Percentiles rank a stretch among this genome's conserved stretches.
phyloP scores from a whole-genome alignment of 2,329 filamentous ascomycete species.

The Mariannaea sp. region DNA sequence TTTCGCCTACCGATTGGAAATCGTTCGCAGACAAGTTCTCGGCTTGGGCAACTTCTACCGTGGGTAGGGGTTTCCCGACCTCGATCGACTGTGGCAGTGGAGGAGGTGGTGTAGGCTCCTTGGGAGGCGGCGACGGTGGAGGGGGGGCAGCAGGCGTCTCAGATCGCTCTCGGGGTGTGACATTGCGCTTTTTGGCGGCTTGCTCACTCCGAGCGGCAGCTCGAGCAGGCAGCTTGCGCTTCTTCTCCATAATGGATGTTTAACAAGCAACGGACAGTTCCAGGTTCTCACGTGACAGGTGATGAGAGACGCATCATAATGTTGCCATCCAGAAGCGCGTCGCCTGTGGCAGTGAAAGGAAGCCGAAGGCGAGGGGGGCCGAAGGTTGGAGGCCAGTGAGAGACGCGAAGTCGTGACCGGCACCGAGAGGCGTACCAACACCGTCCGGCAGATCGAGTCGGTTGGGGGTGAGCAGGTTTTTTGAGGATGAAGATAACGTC shows the following conservation, averaged over 20 bases:
- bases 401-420: slow-evolving; percentile 4
- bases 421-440: background rate
- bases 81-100: slow-evolving; percentile 66
- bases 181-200: slow-evolving; percentile 62
- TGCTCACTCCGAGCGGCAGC: slow-evolving; percentile 65
- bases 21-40: slow-evolving; percentile 66
- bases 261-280: slow-evolving; percentile 17
- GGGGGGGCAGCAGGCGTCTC: slow-evolving; percentile 51
- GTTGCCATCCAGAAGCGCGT: slow-evolving; percentile 39
- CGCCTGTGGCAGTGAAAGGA: slow-evolving; percentile 9
- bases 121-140: slow-evolving; percentile 40
- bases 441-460: background rate
- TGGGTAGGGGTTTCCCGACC: slow-evolving; percentile 71
- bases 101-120: slow-evolving; percentile 41
- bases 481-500: background rate
- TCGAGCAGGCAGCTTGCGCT: slow-evolving; percentile 67
- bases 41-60: slow-evolving; percentile 68
- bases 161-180: slow-evolving; percentile 59
- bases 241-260: slow-evolving; percentile 60
- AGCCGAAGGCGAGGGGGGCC: slow-evolving; percentile 1
- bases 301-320: slow-evolving; percentile 40
- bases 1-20: slow-evolving; percentile 76
- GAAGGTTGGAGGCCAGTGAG: slow-evolving; percentile 1
- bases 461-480: background rate
- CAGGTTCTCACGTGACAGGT: slow-evolving; percentile 30